These are phyloP conservation scores for Suillus hirtellus DNA, from an alignment of 768 basidiomycete genomes.

Conservation along the genomic window DNA sequence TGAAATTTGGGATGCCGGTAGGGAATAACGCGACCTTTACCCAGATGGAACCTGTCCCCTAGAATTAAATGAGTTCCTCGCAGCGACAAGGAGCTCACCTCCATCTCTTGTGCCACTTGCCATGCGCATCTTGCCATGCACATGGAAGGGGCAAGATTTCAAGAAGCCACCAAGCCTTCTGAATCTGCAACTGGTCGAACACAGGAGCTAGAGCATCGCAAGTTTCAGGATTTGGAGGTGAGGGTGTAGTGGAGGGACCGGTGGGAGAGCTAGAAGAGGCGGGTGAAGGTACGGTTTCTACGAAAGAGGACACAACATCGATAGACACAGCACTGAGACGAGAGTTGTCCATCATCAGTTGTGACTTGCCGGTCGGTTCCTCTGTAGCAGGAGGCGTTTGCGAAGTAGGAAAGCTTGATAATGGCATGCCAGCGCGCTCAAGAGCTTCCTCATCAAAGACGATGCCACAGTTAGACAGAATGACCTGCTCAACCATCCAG, in stretches of 20 bases:
- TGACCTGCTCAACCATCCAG: conserved; percentile 79
- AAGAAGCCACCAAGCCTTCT: conserved; percentile 66
- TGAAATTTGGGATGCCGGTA: conserved; percentile 58
- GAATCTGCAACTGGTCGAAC: conserved; percentile 49
- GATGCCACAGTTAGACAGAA: conserved; percentile 58
- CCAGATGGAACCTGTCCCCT: conserved; percentile 42
- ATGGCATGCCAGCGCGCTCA: conserved; percentile 39
- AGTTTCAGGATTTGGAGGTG: conserved; percentile 15
- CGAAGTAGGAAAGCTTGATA: conserved; percentile 11
- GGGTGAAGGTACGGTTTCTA: background rate
- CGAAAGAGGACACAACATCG: background rate
- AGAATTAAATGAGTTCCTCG: conserved; percentile 2
- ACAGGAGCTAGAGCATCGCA: conserved; percentile 47
- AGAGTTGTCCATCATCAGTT: background rate
- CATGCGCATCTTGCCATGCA: conserved; percentile 55
- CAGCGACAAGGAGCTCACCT: conserved; percentile 43
- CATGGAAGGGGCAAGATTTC: conserved; percentile 61
- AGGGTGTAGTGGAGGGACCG: background rate
- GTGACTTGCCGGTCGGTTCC: background rate
- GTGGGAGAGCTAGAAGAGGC: background rate
- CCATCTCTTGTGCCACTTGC: conserved; percentile 54
- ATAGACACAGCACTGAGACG: background rate
- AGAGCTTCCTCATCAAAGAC: conserved; percentile 55
- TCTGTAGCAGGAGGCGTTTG: conserved; percentile 9
- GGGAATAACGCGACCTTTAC: conserved; percentile 54